Base-by-base conservation (phyloP, 2,329 filamentous ascomycete genomes). In the Ophiostoma ips region DNA sequence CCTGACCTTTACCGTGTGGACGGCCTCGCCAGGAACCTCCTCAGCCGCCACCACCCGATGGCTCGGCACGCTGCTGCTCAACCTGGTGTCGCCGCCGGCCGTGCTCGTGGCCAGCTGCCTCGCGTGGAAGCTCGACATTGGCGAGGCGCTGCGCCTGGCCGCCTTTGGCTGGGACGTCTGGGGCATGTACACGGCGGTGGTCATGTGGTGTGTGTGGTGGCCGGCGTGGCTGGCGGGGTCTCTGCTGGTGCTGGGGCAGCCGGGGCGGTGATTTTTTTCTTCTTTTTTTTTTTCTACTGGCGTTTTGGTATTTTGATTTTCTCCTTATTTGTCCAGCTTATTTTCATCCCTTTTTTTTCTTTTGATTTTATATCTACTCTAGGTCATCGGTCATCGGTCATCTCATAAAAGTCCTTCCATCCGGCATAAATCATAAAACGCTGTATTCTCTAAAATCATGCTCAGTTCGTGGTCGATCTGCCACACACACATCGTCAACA, bases 181-280 rank as follows among this genome's bases (percentile, higher is more conserved):
- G 78, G 87, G 87, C 1, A 79, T 92, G 75, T 94, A 88, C 70
- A 94, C 88, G 1, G 83, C 86, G 53, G 79, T 95, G 16, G 79
- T 94, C 11, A 75, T 95, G n/a, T 95, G 88, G 86, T 84, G 87
- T 62, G 81, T 95, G 40, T 95, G 89, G 89, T 92, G 87, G 84
- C 89, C 89, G 1, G 87, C 87, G 8, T 95, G 89, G 89, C 64
- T 92, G 35, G 75, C 81, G 7, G 84, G 75, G 2, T 68, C 71
- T 52, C 63, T 80, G 6, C 68, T 76, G 21, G 69, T 80, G 41
- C 65, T 78, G 50, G 73, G 73, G 5, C 52, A 54, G 51, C 59
- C 58, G 2, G 53, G 36, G 43, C 8, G 18, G 18, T 10, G 8
- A 12, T n/a, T 16, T 10, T 35, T 43, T 5, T 16, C 15, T 31